A percentile compares a stretch with the other conserved stretches of the same genome.
Conservation (phyloP, 257 asterid genomes). For the Solanum tarijense region DNA sequence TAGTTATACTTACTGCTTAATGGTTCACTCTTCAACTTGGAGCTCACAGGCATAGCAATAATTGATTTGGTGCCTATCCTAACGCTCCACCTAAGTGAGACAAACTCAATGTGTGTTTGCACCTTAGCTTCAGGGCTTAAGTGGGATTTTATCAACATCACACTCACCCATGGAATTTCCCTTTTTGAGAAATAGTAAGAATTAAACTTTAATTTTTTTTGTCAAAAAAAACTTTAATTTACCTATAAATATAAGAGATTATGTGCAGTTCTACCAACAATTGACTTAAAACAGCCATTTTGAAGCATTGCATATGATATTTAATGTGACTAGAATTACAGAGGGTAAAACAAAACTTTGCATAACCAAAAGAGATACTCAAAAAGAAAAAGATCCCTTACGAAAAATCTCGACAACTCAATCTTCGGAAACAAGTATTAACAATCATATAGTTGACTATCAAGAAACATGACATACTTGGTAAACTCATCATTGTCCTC, state of each 20-base stretch:
- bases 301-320: not conserved
- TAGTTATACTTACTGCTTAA: not conserved
- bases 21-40: not conserved
- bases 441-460: not conserved
- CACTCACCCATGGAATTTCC: not conserved
- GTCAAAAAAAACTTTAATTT: not conserved
- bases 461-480: slow-evolving; percentile 43
- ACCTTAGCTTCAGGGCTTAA: not conserved
- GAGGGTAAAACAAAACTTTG: not conserved
- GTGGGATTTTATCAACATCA: not conserved
- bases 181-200: not conserved
- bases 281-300: not conserved
- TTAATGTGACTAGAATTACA: not conserved
- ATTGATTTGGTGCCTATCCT: not conserved
- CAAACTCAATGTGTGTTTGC: not conserved
- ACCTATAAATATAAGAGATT: not conserved
- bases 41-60: not conserved
- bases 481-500: slow-evolving; percentile 62
- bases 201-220: not conserved
- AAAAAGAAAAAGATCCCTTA: not conserved
- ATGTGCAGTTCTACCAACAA: not conserved
- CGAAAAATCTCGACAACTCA: not conserved
- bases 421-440: not conserved
- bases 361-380: not conserved
- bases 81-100: not conserved